These are phyloP conservation scores for Ophiobolus disseminans DNA, from an alignment of 2,329 filamentous ascomycete species.

Conservation along the genomic window DNA sequence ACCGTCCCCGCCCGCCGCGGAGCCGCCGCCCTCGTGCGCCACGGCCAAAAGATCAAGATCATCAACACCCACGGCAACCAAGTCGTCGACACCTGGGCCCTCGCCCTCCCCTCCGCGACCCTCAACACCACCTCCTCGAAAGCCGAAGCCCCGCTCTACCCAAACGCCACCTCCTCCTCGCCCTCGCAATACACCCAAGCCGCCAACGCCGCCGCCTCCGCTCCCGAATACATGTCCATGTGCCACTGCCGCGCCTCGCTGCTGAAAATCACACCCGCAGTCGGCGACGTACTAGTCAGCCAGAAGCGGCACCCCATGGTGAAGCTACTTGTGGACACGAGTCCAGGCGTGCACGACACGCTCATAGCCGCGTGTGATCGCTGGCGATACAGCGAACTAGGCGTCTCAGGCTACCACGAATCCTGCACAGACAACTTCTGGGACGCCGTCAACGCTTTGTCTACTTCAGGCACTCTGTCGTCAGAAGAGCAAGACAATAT, in stretches of 20 bases:
- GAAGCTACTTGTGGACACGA: slow-evolving; percentile 44
- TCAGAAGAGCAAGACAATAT: slow-evolving; percentile 27
- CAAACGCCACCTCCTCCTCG: slow-evolving; percentile 32
- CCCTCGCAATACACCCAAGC: slow-evolving; percentile 27
- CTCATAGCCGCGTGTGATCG: slow-evolving; percentile 47
- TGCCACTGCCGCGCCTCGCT: slow-evolving; percentile 42
- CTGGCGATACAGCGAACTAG: slow-evolving; percentile 44
- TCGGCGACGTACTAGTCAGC: slow-evolving; percentile 41
- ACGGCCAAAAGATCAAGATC: slow-evolving; percentile 53
- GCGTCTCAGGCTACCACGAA: slow-evolving; percentile 42
- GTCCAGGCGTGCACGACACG: slow-evolving; percentile 44
- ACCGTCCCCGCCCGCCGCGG: slow-evolving; percentile 55
- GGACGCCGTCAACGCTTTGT: slow-evolving; percentile 35
- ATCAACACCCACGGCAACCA: slow-evolving; percentile 59
- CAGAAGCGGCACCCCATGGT: slow-evolving; percentile 45
- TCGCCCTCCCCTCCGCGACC: slow-evolving; percentile 43
- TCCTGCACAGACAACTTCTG: slow-evolving; percentile 49
- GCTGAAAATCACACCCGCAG: slow-evolving; percentile 35
- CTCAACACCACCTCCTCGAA: slow-evolving; percentile 30
- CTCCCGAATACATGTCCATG: slow-evolving; percentile 47
- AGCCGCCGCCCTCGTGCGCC: slow-evolving; percentile 49
- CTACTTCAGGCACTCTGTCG: slow-evolving; percentile 5
- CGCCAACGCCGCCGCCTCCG: slow-evolving; percentile 35
- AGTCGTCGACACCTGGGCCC: slow-evolving; percentile 60
- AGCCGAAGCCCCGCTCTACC: slow-evolving; percentile 37